Evolutionary conservation across 2,329 filamentous ascomycete genomes (phyloP), one percentile per base, ranked within the genome.

Genomic region (Phoma herbarum): DNA sequence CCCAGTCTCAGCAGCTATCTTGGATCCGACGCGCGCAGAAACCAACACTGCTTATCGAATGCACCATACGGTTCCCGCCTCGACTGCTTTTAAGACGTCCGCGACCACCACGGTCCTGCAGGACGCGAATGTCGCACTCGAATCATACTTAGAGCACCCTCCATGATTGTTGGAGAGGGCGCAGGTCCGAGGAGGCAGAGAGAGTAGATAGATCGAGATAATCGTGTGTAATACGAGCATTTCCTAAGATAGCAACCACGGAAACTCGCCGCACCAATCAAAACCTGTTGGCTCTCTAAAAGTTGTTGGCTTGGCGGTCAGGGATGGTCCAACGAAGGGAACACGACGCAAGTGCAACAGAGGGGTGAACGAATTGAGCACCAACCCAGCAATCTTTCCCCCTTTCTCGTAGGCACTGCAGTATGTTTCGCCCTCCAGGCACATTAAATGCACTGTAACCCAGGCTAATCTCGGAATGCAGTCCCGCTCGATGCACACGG

Each of bases 301-400:
- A 52, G 57, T 48, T 52, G 52, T 37, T 44, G 53, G 60, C 48
- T 51, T 60, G 68, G 66, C 68, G 66, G 6, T 54, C 52, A 54
- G 68, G 66, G 60, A 61, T 64, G 51, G 62, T 63, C 56, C 45
- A 64, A 55, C 57, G 54, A 48, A 58, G 57, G 59, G 59, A 59
- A 67, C 61, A 68, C 61, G 60, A 60, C 61, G 60, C 66, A 59
- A 39, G 61, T 48, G 57, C 64, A 59, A 65, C 60, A 26, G 46
- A 46, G 48, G 35, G 58, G 59, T 53, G 60, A 61, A 65, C 68
- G 56, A 51, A 62, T 55, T 60, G 52, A 62, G 33, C 29, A 52
- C 55, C 41, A 50, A 52, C 53, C 25, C 45, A 58, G 54, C 54
- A 31, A 35, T 37, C 35, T 23, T 20, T 46, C 42, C 29, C 57